phyloP scores from a whole-genome alignment of 352 stramenopile genomes.

The Pythium vanterpoolii region DNA sequence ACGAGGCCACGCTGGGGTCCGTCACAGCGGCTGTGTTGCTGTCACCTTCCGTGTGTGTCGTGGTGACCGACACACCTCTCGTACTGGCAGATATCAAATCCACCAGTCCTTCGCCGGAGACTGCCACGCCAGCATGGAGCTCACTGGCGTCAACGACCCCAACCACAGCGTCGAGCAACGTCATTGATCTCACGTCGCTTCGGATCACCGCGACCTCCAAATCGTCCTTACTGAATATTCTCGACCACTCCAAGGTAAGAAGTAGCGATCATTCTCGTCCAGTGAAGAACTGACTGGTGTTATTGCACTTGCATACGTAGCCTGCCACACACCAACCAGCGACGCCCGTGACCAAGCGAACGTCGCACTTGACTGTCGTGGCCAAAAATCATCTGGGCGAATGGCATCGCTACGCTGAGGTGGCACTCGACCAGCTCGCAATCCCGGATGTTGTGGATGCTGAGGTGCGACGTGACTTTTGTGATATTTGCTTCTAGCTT shows the following conservation, averaged over 20 bases:
- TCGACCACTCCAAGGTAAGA: slow-evolving; percentile 11
- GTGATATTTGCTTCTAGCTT: not conserved
- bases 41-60: slow-evolving; percentile 7
- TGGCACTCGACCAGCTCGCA: slow-evolving; percentile 9
- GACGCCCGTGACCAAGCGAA: not conserved
- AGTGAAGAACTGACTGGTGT: not conserved
- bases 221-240: slow-evolving; percentile 10
- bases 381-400: not conserved
- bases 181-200: slow-evolving; percentile 21
- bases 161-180: slow-evolving; percentile 2
- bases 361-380: slow-evolving; percentile 4
- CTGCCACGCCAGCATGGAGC: not conserved
- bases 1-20: slow-evolving; percentile 4
- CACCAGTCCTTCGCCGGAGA: not conserved
- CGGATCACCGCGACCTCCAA: slow-evolving; percentile 14
- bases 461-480: slow-evolving; percentile 28
- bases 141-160: not conserved
- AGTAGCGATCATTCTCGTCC: not conserved
- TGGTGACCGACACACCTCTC: slow-evolving; percentile 15
- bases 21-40: slow-evolving; percentile 7
- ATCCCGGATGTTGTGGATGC: slow-evolving; percentile 31
- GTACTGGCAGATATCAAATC: slow-evolving; percentile 11
- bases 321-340: not conserved
- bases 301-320: not conserved
- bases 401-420: slow-evolving; percentile 5